Evolutionary conservation across 345 rosid genomes (phyloP), one percentile per base, ranked within the genome.

Genomic region (Corymbia maculata): DNA sequence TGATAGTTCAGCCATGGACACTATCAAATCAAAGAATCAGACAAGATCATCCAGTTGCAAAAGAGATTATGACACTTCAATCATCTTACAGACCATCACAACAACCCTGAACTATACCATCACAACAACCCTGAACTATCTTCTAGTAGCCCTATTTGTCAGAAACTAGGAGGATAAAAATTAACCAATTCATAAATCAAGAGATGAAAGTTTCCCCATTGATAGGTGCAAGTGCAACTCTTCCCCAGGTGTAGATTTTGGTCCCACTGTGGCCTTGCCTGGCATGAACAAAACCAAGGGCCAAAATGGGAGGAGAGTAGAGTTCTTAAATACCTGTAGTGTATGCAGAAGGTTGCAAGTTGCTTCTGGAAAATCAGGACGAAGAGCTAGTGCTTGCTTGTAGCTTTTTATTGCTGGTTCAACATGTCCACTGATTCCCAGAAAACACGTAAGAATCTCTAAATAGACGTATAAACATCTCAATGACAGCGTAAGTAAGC

Each of bases 341-440:
- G 99, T 97, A 90, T 98, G 99, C 55, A 97, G 91, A 91, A 98
- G 98, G 91, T 98, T 98, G 93, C 99, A 98, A 13, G 98, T 98
- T 61, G 98, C 99, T 92, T 98, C 99, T 64, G 99, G 99, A 87
- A 98, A 98, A 88, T 98, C 99, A 15, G 98, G 92, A 52, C 99
- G 95, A 64, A 98, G 93, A 66, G 87, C 87, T 91, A 98, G 89
- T 64, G 99, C 99, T 91, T 98, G 97, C 89, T 94, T 94, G 91
- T 98, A 98, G 93, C 98, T 98, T 85, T 97, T 95, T 79, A 97
- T 91, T 86, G 99, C 99, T 89, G 97, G 97, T 90, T 98, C 99
- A 90, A 97, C 98, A 92, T 75, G 98, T 64, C 97, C 99, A 89
- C 99, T 98, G 94, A 75, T 42, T n/a, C 85, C 42, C 49, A 32